Evolutionary conservation across 257 asterid genomes (phyloP).

Genomic region (Fraxinus cuspidata): DNA sequence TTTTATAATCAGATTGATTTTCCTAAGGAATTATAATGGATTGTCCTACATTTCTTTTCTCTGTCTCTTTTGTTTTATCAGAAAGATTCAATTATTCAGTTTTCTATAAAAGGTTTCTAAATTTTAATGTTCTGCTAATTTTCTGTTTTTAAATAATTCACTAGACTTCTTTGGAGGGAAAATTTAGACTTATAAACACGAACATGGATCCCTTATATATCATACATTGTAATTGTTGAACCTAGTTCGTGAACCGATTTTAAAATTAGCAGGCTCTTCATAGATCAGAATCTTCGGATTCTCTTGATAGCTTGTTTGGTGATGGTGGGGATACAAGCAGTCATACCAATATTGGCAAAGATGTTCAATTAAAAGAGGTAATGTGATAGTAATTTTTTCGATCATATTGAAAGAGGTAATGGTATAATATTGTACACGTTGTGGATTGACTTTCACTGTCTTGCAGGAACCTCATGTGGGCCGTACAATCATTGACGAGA

Average conservation of each 20-base stretch:
- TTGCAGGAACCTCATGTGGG: slow-evolving; percentile 68
- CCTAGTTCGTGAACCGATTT: slow-evolving; percentile 22
- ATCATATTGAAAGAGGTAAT: neutral
- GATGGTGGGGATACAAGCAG: slow-evolving; percentile 34
- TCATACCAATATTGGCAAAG: slow-evolving; percentile 25
- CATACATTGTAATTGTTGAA: slow-evolving; percentile 12
- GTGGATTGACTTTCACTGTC: slow-evolving; percentile 25
- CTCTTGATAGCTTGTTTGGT: slow-evolving; percentile 48
- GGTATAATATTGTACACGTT: neutral
- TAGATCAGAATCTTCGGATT: slow-evolving; percentile 50
- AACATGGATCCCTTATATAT: slow-evolving; percentile 1
- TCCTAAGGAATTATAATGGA: neutral
- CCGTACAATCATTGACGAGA: slow-evolving; percentile 45
- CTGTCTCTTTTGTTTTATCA: neutral
- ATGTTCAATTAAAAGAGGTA: slow-evolving; percentile 59
- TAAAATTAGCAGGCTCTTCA: slow-evolving; percentile 44
- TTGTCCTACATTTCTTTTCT: neutral
- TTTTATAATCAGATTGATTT: neutral
- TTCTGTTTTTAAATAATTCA: neutral
- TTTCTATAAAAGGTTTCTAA: neutral
- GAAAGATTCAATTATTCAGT: slow-evolving; percentile 8
- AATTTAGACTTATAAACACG: neutral
- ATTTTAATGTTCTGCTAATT: neutral
- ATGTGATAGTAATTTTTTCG: slow-evolving; percentile 11
- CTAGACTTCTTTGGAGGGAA: neutral